These are phyloP conservation scores for Obelidium mucronatum DNA, from an alignment of 192 early-diverging fungal genomes.

Conservation along the genomic window DNA sequence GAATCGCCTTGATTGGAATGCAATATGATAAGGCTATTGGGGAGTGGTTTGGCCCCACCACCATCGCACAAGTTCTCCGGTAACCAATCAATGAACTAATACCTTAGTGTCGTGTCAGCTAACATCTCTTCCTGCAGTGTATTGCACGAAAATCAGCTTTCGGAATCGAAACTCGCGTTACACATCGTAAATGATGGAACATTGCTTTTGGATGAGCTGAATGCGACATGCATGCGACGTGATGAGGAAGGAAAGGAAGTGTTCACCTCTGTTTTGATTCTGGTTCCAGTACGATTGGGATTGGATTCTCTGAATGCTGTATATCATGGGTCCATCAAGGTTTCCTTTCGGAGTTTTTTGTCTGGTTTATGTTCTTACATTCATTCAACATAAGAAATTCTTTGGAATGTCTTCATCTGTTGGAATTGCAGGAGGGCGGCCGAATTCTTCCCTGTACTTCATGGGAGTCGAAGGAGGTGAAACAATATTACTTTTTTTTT, in stretches of 20 bases:
- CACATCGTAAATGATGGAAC: conserved; percentile 86
- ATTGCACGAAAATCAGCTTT: conserved; percentile 59
- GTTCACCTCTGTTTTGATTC: conserved; percentile 70
- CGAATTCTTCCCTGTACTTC: conserved; percentile 96
- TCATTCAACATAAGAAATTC: conserved; percentile 60
- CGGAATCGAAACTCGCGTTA: conserved; percentile 65
- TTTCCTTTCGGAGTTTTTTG: conserved; percentile 29
- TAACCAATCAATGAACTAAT: conserved; percentile 40
- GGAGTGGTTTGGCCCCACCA: conserved; percentile 97
- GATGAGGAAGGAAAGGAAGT: conserved; percentile 20
- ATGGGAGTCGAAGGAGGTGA: conserved; percentile 80
- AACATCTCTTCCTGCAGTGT: conserved; percentile 53
- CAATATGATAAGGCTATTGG: conserved; percentile 91
- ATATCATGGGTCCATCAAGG: conserved; percentile 78
- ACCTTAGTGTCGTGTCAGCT: conserved; percentile 5
- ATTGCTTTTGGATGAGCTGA: conserved; percentile 77
- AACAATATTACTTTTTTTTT: too few relatives aligned
- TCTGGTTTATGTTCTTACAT: background rate
- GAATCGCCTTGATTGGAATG: conserved; percentile 82
- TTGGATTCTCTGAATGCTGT: conserved; percentile 87
- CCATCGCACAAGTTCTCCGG: conserved; percentile 82
- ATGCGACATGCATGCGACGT: conserved; percentile 52
- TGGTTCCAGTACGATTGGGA: conserved; percentile 90
- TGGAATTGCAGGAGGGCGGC: conserved; percentile 95
- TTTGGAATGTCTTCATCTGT: conserved; percentile 80